phyloP scores from a whole-genome alignment of 306 rosid genomes.

The Casuarina glauca region DNA sequence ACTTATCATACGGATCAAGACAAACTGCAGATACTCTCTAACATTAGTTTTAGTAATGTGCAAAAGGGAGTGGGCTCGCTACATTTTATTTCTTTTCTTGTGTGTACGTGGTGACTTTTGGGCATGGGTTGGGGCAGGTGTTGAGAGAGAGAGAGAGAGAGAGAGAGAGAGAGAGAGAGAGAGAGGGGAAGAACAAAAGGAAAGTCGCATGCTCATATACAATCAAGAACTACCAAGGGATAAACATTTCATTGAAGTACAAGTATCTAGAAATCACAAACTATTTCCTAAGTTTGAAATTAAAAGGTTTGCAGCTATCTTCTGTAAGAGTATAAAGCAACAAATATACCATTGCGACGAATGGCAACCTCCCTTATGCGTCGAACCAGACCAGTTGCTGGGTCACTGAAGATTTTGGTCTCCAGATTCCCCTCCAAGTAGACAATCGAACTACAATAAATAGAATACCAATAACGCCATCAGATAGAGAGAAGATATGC shows the following conservation, averaged over 20 bases:
- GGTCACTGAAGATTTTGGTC: slow-evolving; percentile 71
- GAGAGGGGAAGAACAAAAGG: background rate
- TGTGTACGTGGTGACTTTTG: too few relatives aligned
- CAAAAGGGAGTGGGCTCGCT: too few relatives aligned
- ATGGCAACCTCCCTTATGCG: slow-evolving; percentile 75
- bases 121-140: too few relatives aligned
- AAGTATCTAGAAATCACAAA: background rate
- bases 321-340: background rate
- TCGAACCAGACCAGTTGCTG: slow-evolving; percentile 68
- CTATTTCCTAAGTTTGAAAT: background rate
- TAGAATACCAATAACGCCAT: background rate
- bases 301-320: background rate
- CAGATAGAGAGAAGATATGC: background rate
- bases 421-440: slow-evolving; percentile 90
- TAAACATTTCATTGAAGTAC: background rate
- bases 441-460: slow-evolving; percentile 55
- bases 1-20: too few relatives aligned
- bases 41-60: too few relatives aligned
- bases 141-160: too few relatives aligned
- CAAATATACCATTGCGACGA: slow-evolving; percentile 63
- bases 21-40: too few relatives aligned
- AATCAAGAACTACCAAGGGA: background rate
- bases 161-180: too few relatives aligned
- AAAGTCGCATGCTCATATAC: background rate
- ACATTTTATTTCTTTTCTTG: too few relatives aligned